A percentile compares a stretch with the other conserved stretches of the same genome.
Conservation (phyloP, 2,329 filamentous ascomycete species). For the Verticillium albo-atrum region DNA sequence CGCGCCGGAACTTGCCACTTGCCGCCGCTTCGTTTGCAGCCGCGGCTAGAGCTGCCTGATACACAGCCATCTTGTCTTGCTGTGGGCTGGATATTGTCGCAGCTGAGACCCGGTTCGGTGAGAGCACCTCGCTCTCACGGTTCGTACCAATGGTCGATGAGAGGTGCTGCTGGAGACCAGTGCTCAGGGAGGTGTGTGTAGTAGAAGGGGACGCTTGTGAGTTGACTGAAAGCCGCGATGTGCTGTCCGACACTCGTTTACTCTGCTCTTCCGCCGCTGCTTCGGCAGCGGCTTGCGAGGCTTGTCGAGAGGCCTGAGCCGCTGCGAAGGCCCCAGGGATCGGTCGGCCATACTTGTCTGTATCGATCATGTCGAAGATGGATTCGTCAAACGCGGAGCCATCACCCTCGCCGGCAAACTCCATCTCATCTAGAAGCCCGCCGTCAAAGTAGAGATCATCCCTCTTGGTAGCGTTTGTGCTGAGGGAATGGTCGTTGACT, state of each 20-base stretch:
- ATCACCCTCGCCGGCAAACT: constrained; percentile 48
- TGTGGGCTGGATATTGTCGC: constrained; percentile 8
- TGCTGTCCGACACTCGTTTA: constrained; percentile 43
- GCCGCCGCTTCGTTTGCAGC: constrained; percentile 74
- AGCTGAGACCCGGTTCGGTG: constrained; percentile 5
- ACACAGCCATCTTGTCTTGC: constrained; percentile 48
- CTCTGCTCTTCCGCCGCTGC: constrained; percentile 15
- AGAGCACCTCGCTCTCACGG: constrained; percentile 5
- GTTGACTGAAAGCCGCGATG: constrained; percentile 38
- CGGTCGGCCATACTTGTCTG: constrained; percentile 57
- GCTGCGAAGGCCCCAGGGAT: constrained; percentile 54
- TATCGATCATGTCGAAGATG: constrained; percentile 66
- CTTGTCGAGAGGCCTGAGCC: constrained; percentile 42
- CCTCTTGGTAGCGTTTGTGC: constrained; percentile 22
- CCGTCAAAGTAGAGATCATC: constrained; percentile 70
- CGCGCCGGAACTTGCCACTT: constrained; percentile 69
- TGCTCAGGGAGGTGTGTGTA: constrained; percentile 46
- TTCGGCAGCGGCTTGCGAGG: constrained; percentile 12
- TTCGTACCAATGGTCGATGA: constrained; percentile 5
- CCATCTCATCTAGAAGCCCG: constrained; percentile 41
- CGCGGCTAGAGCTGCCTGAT: constrained; percentile 80
- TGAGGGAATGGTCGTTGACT: neutral
- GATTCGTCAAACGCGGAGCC: constrained; percentile 64
- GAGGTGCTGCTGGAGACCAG: constrained; percentile 7
- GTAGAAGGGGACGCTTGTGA: constrained; percentile 45